Base-by-base conservation (phyloP, 371 early-diverging fungal species). In the Mortierella sp. region DNA sequence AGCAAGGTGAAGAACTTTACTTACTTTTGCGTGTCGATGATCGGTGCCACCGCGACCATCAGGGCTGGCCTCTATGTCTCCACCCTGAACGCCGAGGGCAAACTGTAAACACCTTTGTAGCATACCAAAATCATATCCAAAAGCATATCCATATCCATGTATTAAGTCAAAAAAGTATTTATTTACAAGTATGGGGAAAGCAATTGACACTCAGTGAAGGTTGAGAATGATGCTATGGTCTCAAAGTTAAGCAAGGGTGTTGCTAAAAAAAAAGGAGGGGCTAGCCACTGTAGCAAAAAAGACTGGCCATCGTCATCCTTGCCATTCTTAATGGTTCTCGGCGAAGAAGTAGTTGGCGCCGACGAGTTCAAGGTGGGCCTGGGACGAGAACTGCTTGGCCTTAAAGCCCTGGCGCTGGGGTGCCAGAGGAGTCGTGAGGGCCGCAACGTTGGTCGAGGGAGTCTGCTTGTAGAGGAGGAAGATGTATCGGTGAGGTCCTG, bases 401-500 rank as follows among this genome's bases (percentile, higher is more conserved):
- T 90, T 88, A 77, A 90, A 92, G 13, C 63, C 61, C 6, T 71
- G 48, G 37, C 92, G 87, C 14, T 70, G 45, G 4, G 68, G 19
- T 24, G 45, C 44, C 76, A 83, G 22, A 4, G 88, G 85, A n/a
- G 70, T 72, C 48, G 73, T 69, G 43, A 77, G 71, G 3, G 70
- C 58, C 22, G 63, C n/a, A 24, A 63, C 50, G 29, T 76, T 64
- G 19, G 58, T 45, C 13, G 73, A 52, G 14, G 75, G 63, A 9
- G 75, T 52, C 68, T 93, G 92, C 66, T 90, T 88, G 77, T 88
- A 93, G 41, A 92, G 81, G 31, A 92, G 77, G 73, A 92, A 92
- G 70, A 91, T 85, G 69, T 92, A 92, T 14, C 93, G 90, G 72
- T 93, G 93, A 40, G 86, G 79, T 1, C 90, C 90, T 19, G 90